These are phyloP conservation scores for Marasmius oreades DNA, from an alignment of 1,284 basidiomycete species.

Conservation along the genomic window DNA sequence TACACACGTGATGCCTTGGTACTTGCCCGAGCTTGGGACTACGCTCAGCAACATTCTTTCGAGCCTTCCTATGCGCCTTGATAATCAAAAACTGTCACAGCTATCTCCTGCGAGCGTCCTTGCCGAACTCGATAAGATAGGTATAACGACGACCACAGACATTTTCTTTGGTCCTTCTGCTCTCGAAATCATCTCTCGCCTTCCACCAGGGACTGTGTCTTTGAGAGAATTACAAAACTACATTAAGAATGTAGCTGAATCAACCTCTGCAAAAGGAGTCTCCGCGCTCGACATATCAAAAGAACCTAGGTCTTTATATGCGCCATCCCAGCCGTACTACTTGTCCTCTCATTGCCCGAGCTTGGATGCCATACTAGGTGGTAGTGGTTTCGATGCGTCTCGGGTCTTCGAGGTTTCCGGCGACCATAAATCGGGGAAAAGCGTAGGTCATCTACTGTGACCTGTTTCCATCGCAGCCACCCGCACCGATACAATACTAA, in stretches of 20 bases:
- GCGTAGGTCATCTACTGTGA: conserved; percentile 40
- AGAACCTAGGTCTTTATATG: neutral
- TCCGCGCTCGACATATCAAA: conserved; percentile 38
- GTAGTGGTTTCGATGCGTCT: conserved; percentile 37
- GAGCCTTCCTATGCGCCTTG: neutral
- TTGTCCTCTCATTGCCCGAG: conserved; percentile 24
- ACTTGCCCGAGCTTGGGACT: no score
- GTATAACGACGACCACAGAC: conserved; percentile 55
- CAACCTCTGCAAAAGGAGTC: conserved; percentile 38
- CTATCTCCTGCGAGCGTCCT: neutral
- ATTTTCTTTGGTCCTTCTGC: conserved; percentile 48
- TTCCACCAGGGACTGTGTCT: conserved; percentile 45
- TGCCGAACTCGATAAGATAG: conserved; percentile 31
- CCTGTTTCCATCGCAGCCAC: neutral
- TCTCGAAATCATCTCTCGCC: conserved; percentile 43
- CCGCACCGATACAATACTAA: conserved; percentile 3
- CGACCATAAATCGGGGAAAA: conserved; percentile 58
- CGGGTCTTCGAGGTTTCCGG: conserved; percentile 66
- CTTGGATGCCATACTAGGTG: conserved; percentile 46
- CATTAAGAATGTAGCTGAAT: conserved; percentile 35
- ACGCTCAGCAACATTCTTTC: neutral
- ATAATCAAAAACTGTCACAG: neutral
- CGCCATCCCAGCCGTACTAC: neutral
- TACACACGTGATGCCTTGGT: no score
- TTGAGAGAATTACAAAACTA: conserved; percentile 44